Evolutionary conservation across 2,329 filamentous ascomycete genomes (phyloP), one percentile per base, ranked within the genome.

Genomic region (Raffaelea albimanens): DNA sequence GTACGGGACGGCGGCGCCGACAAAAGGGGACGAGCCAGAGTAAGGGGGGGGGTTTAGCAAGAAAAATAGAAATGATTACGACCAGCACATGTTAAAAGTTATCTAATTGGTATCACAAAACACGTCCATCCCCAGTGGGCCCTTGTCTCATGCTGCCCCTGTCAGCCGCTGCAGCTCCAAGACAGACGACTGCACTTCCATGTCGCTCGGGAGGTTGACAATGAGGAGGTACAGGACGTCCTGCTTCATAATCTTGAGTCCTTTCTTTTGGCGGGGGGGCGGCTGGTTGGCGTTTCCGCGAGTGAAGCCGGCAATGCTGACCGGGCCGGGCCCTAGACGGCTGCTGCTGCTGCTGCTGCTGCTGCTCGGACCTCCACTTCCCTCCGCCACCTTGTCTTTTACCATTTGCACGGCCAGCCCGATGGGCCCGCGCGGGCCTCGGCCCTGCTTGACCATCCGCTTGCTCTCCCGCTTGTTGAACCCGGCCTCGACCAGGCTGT

Each of bases 151-250:
- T n/a, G n/a, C n/a, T n/a, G n/a, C n/a, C n/a, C n/a, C n/a, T n/a
- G 18, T 46, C 8, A 19, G 36, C 19, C 19, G n/a, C 13, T 23
- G 11, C 14, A 56, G 51, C 18, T 43, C 40, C 4, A 52, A 47
- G 18, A 53, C 45, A 3, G 52, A 56, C 4, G 48, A 41, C 39
- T 57, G 52, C 39, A 73, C 58, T 50, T 73, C 70, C 19, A 65
- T 62, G 11, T 68, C 63, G 0, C 60, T 61, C 1, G 72, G 72
- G 61, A 74, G 60, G 48, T 75, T 73, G 14, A 74, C 70, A 48
- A 75, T 67, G 59, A 73, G 67, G 46, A 76, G 52, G 53, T 74
- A 76, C 25, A 75, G 52, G 16, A 74, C 67, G 58, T 72, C 65
- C 65, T 72, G 48, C 21, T 53, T 43, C 40, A 51, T 31, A 36